Evolutionary conservation across 208 protist genomes (phyloP), one percentile per base, ranked within the genome.

Genomic region (Trypanosoma congolense): DNA sequence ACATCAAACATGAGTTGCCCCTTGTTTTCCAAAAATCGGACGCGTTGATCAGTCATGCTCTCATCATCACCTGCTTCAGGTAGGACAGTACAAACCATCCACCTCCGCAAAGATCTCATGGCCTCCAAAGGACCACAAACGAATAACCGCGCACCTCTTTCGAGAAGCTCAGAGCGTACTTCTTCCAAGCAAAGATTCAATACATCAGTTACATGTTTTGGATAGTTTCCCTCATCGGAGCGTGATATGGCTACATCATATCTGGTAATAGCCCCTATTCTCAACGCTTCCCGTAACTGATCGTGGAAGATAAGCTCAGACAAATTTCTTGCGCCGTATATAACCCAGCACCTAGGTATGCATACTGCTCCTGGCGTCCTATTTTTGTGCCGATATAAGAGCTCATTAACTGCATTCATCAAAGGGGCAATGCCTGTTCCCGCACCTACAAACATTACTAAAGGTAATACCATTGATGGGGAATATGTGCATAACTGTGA

Each of bases 371-470:
- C 50, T 5, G 6, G n/a, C n/a, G 40, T 25, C 33, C n/a, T n/a
- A 22, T n/a, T 35, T 26, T 61, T 47, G 18, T 69, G 74, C 10
- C 54, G 54, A 28, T 59, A 44, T 45, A 70, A 10, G 24, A 90
- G 69, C 47, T 80, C 69, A n/a, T 71, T 36, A 44, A 94, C 72
- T 26, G 70, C 83, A 36, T 74, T 75, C 31, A 91, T 76, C 36
- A 92, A 61, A 22, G 87, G 87, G 10, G 76, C 80, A 49, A 94
- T 86, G 3, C 87, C 87, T 24, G 87, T 89, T 4, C 83, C 87
- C 16, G 76, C 82, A 6, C 78, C 80, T 18, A 94, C 56, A 10
- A 94, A 56, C 22, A 90, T 75, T 24, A 88, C 16, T 18, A 42
- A 62, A 41, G 61, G 33, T 53, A 42, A 43, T 44, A 51, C 57